Conservation (phyloP, 1,139 yeast genomes). For the Debaryomycetaceae sp. region DNA sequence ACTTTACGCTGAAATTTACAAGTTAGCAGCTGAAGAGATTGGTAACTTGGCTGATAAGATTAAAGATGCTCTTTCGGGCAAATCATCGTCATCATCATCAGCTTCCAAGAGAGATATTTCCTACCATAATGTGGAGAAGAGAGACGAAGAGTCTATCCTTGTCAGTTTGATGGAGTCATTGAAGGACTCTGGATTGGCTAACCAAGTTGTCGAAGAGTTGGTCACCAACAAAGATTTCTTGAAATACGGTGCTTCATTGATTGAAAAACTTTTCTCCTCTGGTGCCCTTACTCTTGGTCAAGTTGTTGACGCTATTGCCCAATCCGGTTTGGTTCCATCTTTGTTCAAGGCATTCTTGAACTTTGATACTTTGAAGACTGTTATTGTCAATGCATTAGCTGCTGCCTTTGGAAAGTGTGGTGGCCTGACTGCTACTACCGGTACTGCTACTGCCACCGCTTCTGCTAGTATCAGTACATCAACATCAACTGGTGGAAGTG, state of each 20-base stretch:
- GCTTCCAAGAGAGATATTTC: constrained; percentile 18
- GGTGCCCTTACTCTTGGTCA: constrained; percentile 28
- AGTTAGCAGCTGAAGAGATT: constrained; percentile 31
- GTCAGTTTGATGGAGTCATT: constrained; percentile 44
- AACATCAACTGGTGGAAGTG: constrained; percentile 7
- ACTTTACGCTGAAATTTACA: constrained; percentile 40
- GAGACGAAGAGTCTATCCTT: constrained; percentile 17
- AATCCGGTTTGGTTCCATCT: constrained; percentile 40
- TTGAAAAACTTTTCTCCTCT: constrained; percentile 27
- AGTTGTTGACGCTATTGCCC: constrained; percentile 27
- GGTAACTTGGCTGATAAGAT: constrained; percentile 29
- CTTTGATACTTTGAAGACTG: constrained; percentile 37
- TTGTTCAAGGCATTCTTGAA: constrained; percentile 40
- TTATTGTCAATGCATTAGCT: constrained; percentile 44
- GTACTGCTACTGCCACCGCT: constrained; percentile 15
- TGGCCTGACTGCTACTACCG: constrained; percentile 24
- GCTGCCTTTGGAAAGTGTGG: constrained; percentile 45
- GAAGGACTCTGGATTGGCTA: constrained; percentile 44
- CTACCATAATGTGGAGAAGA: constrained; percentile 3
- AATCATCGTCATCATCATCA: background rate
- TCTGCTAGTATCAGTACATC: constrained; percentile 15
- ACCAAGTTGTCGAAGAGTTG: constrained; percentile 38
- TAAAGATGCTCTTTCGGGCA: constrained; percentile 20
- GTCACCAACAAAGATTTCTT: constrained; percentile 40
- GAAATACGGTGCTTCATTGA: constrained; percentile 39